Evolutionary conservation across 768 basidiomycete genomes (phyloP), one percentile per base, ranked within the genome.

Genomic region (Podaxis carcinomalis): DNA sequence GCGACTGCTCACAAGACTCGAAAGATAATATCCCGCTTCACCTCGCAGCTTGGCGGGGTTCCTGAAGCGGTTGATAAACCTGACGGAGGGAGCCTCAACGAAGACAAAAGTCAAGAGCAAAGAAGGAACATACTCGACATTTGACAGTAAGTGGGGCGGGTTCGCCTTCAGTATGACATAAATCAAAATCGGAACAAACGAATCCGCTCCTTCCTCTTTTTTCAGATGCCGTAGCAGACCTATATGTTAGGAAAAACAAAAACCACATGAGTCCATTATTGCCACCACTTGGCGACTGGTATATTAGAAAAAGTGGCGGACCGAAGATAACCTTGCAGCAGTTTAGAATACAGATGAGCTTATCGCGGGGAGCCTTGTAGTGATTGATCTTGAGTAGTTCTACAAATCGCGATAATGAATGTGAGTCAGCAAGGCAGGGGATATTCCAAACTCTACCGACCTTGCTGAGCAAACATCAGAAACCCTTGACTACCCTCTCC

Each of bases 251-350:
- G 39, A 36, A n/a, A 39, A 32, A 9, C 35, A 57, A 57, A 16
- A 62, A 51, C 55, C 42, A 62, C 13, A 62, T 42, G 56, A 16
- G 53, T 59, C 36, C 40, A 35, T 10, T 21, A 57, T 3, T 56
- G 57, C 21, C 52, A 32, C 16, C 19, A 54, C 9, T 51, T 55
- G 49, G 28, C 64, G 63, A 10, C 42, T 64, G 51, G 55, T 50
- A 27, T 27, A 44, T 40, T n/a, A 19, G 28, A 35, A 9, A 53
- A 42, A 42, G 61, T 56, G 64, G 50, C 39, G 11, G 27, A 73
- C 96, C 97, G 68, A 97, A 98, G 67, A 99, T 98, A 73, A 99
- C 94, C 78, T 99, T 99, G 85, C 95, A 99, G 73, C 87, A 92
- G 70, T 99, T 99, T 53, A 98, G 76, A 40, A 98, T 90, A 73